Percentiles rank a stretch among this genome's conserved stretches.
Conservation (phyloP, 345 rosid species). For the Eucalyptus melliodora region DNA sequence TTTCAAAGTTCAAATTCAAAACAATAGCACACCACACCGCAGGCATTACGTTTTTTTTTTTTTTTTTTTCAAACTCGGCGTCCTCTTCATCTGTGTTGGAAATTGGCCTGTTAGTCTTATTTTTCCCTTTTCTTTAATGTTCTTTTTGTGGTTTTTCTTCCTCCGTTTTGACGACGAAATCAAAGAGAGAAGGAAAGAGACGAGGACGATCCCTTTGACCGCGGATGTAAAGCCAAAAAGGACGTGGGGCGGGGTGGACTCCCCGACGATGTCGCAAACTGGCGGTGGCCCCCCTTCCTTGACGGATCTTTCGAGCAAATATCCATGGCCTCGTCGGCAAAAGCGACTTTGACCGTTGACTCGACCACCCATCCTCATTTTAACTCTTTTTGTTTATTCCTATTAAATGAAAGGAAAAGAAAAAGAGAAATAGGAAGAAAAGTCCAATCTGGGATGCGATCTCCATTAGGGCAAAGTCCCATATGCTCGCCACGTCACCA, state of each 20-base stretch:
- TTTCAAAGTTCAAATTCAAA: neutral
- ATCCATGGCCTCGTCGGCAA: neutral
- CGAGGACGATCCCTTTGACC: neutral
- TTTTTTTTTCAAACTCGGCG: neutral
- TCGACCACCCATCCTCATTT: neutral
- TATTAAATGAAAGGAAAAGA: neutral
- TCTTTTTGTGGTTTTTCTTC: neutral
- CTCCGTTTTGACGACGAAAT: neutral
- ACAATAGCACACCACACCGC: neutral
- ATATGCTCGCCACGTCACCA: neutral
- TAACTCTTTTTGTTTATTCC: neutral
- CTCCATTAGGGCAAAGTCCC: neutral
- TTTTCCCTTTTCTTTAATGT: neutral
- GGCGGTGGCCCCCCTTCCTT: neutral
- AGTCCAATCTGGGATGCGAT: neutral
- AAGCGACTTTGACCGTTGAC: slow-evolving; percentile 27
- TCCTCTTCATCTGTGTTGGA: neutral
- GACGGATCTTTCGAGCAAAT: neutral
- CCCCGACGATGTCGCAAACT: neutral
- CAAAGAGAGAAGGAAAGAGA: neutral
- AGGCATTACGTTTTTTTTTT: too few species aligned
- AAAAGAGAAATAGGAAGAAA: neutral
- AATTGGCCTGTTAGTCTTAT: neutral
- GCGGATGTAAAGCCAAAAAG: too few species aligned
- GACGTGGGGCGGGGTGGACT: neutral